Conservation (phyloP, 768 basidiomycete genomes). For the Tephrocybe sp. region DNA sequence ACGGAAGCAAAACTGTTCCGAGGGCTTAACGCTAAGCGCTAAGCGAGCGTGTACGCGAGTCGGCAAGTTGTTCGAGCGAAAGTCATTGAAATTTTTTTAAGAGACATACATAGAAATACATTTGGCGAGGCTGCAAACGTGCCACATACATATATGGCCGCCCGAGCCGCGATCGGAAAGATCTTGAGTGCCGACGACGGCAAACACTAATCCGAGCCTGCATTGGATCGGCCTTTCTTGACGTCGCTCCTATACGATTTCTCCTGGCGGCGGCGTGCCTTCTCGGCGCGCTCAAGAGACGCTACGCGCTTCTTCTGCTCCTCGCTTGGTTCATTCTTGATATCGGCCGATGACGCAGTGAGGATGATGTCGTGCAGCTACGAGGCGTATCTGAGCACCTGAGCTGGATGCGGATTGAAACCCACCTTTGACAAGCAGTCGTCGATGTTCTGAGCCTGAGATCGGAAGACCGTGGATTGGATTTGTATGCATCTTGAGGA, state of each 20-base stretch:
- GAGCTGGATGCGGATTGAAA: neutral
- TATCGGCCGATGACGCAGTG: conserved; percentile 40
- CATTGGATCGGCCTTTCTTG: conserved; percentile 37
- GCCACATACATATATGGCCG: too few relatives aligned
- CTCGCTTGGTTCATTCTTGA: conserved; percentile 55
- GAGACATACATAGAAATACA: too few relatives aligned
- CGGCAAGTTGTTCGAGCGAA: too few relatives aligned
- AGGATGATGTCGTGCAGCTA: conserved; percentile 59
- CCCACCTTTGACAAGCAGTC: conserved; percentile 69
- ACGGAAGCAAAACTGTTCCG: too few relatives aligned
- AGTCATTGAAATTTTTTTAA: too few relatives aligned
- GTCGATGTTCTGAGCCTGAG: conserved; percentile 74
- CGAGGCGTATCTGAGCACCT: neutral
- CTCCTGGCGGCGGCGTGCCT: conserved; percentile 44
- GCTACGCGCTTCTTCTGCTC: conserved; percentile 58
- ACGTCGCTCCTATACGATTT: conserved; percentile 55
- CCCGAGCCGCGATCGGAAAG: too few relatives aligned
- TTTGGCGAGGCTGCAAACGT: too few relatives aligned
- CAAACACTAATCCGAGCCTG: conserved; percentile 23
- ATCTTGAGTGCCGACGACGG: too few relatives aligned
- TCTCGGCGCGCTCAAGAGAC: conserved; percentile 42
- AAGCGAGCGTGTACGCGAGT: too few relatives aligned
- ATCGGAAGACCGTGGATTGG: conserved; percentile 70
- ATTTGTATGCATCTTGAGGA: conserved; percentile 69
- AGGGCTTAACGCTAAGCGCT: too few relatives aligned